Evolutionary conservation across 1,284 basidiomycete species (phyloP).

Genomic region (Cryptococcus sp.): DNA sequence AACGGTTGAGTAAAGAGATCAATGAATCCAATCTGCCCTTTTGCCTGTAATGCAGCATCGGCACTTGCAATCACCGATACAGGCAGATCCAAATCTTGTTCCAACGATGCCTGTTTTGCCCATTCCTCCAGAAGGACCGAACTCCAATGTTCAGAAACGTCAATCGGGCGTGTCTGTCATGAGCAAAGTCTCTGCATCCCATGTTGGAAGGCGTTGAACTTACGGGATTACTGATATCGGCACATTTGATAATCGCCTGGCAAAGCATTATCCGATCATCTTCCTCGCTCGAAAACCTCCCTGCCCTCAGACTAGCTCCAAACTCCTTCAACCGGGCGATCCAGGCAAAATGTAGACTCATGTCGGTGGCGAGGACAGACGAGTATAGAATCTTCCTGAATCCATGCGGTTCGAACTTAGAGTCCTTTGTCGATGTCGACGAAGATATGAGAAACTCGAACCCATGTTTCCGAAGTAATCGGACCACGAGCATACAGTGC

Average conservation of each 20-base stretch:
- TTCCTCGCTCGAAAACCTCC: constrained; percentile 11
- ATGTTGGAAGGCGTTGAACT: constrained; percentile 38
- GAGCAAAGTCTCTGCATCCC: neutral
- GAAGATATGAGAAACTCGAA: constrained; percentile 52
- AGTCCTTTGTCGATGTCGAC: constrained; percentile 19
- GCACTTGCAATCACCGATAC: constrained; percentile 61
- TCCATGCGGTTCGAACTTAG: constrained; percentile 48
- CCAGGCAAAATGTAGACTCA: constrained; percentile 81
- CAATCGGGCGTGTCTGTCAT: constrained; percentile 76
- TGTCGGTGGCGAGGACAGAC: constrained; percentile 85
- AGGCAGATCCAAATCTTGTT: constrained; percentile 69
- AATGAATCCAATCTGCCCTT: constrained; percentile 86
- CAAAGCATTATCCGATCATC: constrained; percentile 69
- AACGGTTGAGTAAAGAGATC: constrained; percentile 74
- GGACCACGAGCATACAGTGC: constrained; percentile 78
- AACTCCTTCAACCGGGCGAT: constrained; percentile 62
- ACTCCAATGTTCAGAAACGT: constrained; percentile 86
- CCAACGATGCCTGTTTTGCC: constrained; percentile 76
- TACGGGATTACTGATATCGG: constrained; percentile 94
- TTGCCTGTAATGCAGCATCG: constrained; percentile 66
- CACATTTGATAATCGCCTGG: constrained; percentile 89
- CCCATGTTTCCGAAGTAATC: constrained; percentile 75
- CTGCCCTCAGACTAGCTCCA: constrained; percentile 29
- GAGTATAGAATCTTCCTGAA: constrained; percentile 71
- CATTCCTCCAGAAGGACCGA: constrained; percentile 81